These are phyloP conservation scores for Colletotrichum ledebouriae DNA, from an alignment of 2,329 filamentous ascomycete species.

Conservation along the genomic window DNA sequence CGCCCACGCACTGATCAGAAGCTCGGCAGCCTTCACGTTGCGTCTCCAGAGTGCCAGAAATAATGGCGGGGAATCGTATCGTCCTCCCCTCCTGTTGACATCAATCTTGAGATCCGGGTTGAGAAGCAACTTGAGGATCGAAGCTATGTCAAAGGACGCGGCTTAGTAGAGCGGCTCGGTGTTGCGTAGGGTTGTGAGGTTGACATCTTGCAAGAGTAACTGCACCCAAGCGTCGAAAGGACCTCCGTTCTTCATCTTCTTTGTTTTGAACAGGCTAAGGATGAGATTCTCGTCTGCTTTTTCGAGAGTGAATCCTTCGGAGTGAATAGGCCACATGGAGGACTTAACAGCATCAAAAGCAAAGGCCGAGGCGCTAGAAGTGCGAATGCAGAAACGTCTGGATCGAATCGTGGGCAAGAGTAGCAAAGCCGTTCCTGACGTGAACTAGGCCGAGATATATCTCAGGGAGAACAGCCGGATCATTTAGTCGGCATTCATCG, in stretches of 20 bases:
- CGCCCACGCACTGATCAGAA: conserved; percentile 46
- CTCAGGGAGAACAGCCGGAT: conserved; percentile 42
- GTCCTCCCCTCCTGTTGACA: conserved; percentile 43
- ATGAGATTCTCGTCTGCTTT: conserved; percentile 41
- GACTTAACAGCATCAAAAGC: conserved; percentile 39
- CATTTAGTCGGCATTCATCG: conserved; percentile 45
- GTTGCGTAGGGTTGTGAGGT: conserved; percentile 32
- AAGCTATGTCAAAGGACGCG: conserved; percentile 47
- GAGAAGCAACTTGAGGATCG: conserved; percentile 43
- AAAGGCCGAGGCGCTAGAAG: conserved; percentile 43
- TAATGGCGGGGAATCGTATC: conserved; percentile 45
- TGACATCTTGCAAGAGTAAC: conserved; percentile 37
- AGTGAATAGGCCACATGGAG: conserved; percentile 45
- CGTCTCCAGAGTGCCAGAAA: conserved; percentile 44
- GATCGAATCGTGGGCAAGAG: conserved; percentile 46
- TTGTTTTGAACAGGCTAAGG: conserved; percentile 45
- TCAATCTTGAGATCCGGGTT: conserved; percentile 42
- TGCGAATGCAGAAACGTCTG: conserved; percentile 44
- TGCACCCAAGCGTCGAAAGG: conserved; percentile 47
- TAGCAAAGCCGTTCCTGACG: conserved; percentile 36
- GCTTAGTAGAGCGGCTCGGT: conserved; percentile 47
- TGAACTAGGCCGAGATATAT: conserved; percentile 45
- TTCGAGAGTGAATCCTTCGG: conserved; percentile 33
- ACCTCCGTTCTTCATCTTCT: conserved; percentile 39
- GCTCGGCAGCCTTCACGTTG: conserved; percentile 43